Conservation (phyloP, 164 flowering plant species). For the Piper longum region DNA sequence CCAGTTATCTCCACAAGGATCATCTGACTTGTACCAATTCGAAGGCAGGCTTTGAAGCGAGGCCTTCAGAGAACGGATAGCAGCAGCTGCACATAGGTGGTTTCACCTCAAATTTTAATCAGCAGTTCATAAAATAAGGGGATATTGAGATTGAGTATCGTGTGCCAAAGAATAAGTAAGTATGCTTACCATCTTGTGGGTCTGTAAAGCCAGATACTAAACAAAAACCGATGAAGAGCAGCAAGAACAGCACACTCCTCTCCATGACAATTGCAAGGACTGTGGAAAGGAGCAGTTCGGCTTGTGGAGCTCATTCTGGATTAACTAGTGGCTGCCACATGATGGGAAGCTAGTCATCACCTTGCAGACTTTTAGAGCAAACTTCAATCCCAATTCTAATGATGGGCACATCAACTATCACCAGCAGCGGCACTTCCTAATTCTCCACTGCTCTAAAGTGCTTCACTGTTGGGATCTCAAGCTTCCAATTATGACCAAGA, state of each 20-base stretch:
- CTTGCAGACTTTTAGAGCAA: neutral
- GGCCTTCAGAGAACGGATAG: slow-evolving; percentile 38
- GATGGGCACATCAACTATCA: slow-evolving; percentile 1
- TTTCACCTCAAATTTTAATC: neutral
- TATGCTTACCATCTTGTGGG: neutral
- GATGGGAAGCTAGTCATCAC: neutral
- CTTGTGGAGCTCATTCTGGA: neutral
- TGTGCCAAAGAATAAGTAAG: too few relatives aligned
- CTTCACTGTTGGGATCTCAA: neutral
- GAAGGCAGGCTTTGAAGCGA: slow-evolving; percentile 67
- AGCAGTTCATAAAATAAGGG: neutral
- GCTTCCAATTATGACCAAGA: slow-evolving; percentile 2
- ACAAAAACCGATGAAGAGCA: slow-evolving; percentile 1
- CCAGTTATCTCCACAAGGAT: slow-evolving; percentile 70
- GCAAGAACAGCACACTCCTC: slow-evolving; percentile 1
- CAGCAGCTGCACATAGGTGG: slow-evolving; percentile 29
- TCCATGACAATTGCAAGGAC: neutral
- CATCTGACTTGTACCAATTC: slow-evolving; percentile 52
- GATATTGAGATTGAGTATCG: too few relatives aligned
- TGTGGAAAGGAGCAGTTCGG: neutral
- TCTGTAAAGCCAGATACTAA: slow-evolving; percentile 2
- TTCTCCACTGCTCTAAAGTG: neutral
- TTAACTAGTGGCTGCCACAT: slow-evolving; percentile 2
- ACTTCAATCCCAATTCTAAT: neutral
- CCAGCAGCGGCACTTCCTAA: neutral